Percentiles rank a stretch among this genome's conserved stretches.
Evolutionary conservation across 1,139 yeast genomes (phyloP).

Genomic region (Entelexis paramagnoliae): DNA sequence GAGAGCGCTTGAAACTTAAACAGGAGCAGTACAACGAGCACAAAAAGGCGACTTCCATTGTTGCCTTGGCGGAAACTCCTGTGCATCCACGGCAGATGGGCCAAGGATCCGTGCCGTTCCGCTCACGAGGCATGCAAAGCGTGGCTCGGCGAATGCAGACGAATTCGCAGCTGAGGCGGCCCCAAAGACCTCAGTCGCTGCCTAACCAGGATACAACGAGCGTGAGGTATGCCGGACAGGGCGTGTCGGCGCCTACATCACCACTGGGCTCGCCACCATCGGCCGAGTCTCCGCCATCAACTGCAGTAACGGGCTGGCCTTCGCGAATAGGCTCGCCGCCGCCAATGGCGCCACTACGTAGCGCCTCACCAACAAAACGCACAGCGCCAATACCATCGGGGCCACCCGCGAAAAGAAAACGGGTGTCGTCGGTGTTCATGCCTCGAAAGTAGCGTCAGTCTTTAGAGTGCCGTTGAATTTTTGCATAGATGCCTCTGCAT

Average conservation of each 20-base stretch:
- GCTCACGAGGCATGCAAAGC: slow-evolving; percentile 23
- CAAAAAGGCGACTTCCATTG: slow-evolving; percentile 21
- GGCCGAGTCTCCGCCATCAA: not conserved
- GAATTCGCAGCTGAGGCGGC: slow-evolving; percentile 3
- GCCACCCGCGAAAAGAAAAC: slow-evolving; percentile 5
- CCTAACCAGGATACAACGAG: not conserved
- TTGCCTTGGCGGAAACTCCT: slow-evolving; percentile 21
- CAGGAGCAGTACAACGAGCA: slow-evolving; percentile 20
- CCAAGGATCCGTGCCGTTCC: slow-evolving; percentile 8
- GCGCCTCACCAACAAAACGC: slow-evolving; percentile 8
- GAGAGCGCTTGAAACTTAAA: slow-evolving; percentile 23
- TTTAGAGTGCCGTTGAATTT: not conserved
- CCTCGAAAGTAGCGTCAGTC: slow-evolving; percentile 8
- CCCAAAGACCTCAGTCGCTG: slow-evolving; percentile 3
- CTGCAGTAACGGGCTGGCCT: not conserved
- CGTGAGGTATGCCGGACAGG: not conserved
- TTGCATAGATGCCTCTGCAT: not conserved
- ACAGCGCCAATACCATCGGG: not conserved
- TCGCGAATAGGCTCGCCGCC: not conserved
- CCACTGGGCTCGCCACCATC: not conserved
- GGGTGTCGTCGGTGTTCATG: slow-evolving; percentile 16
- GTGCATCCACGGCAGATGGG: slow-evolving; percentile 6
- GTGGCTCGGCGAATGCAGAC: slow-evolving; percentile 20
- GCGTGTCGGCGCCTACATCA: not conserved
- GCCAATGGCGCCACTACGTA: not conserved